Evolutionary conservation across 805 yeast genomes (phyloP), one percentile per base, ranked within the genome.

Genomic region (Myxozyma vanderwaltii): DNA sequence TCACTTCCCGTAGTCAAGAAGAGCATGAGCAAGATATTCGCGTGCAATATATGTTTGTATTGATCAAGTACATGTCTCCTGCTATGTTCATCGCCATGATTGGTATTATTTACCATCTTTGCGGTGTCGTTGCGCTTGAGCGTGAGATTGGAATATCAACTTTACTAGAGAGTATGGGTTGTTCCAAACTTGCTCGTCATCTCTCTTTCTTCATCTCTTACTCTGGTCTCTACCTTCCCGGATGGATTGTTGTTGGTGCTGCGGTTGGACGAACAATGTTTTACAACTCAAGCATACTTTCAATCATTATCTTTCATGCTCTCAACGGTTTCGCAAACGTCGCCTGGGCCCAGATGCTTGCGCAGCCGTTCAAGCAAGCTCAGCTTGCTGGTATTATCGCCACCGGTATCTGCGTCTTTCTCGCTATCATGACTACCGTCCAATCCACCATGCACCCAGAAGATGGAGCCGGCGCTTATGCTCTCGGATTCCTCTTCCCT

Each of bases 61-160:
- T 72, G 19, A 64, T 59, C 59, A 63, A 64, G 53, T 71, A 68
- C 67, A 59, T 72, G 38, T 70, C 75, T 10, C 74, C 75, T 2
- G 76, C 74, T 1, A 61, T 73, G 56, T 70, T 73, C 54, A 63
- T 73, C 7, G 68, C 69, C 43, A 70, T 73, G 70, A 69, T 73
- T 54, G 76, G 76, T 27, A 72, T 72, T 31, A 63, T 70, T n/a
- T 73, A 73, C 60, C 76, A 73, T 43, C 63, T 73, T 13, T 66
- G 73, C 24, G 75, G 76, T 10, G 64, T 65, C 24, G 68, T 71
- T 6, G 73, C 75, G 17, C 63, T 58, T 47, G 76, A 73, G 48
- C 64, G 75, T 19, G 75, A 73, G 48, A 39, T 51, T 12, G 76
- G 75, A 1, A 58, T 73, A 40, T 55, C 75, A 4, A 63, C 65